Evolutionary conservation across 495 filamentous ascomycete species (phyloP), one percentile per base, ranked within the genome.

Genomic region (Cercophora newfieldiana): DNA sequence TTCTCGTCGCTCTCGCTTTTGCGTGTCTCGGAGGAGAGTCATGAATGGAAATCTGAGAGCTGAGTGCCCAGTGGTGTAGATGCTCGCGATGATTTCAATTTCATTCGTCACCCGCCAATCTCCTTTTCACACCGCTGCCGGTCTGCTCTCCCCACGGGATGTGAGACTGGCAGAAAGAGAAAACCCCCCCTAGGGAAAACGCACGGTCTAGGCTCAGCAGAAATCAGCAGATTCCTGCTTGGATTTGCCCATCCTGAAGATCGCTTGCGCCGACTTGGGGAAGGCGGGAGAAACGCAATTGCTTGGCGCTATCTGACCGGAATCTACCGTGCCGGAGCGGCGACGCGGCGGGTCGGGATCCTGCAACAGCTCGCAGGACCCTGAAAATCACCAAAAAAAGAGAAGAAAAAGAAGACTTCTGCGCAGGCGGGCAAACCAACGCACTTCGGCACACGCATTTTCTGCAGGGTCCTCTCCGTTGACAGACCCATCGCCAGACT

Each of bases 311-410:
- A 22, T 48, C 18, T 29, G 26, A 31, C 56, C 59, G 47, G 59
- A 51, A 48, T 50, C 22, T 49, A 61, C 59, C 59, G 44, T 61
- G 59, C 57, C 33, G 57, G 57, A 24, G 57, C 29, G 30, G 24
- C 7, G 57, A 16, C 57, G 59, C 54, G 59, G 47, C 48, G 22
- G 33, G n/a, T 49, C 59, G 44, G 59, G 33, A 61, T 61, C 22
- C 47, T 53, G 47, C 22, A 63, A 53, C 60, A 63, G 61, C n/a
- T n/a, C n/a, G n/a, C 48, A 55, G 61, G 61, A 63, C 61, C 61
- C 61, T 63, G 61, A 56, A 63, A 24, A 60, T 60, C 58, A 25
- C 25, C 54, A 22, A 26, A 22, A 7, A 3, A 26, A 28, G 30
- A 8, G 30, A 28, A 26, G 16, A 19, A n/a, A 19, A 28, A 28